Percentiles rank a stretch among this genome's conserved stretches.
These are phyloP conservation scores for Elsinoe perseae DNA, from an alignment of 2,329 filamentous ascomycete genomes.

Conservation along the genomic window DNA sequence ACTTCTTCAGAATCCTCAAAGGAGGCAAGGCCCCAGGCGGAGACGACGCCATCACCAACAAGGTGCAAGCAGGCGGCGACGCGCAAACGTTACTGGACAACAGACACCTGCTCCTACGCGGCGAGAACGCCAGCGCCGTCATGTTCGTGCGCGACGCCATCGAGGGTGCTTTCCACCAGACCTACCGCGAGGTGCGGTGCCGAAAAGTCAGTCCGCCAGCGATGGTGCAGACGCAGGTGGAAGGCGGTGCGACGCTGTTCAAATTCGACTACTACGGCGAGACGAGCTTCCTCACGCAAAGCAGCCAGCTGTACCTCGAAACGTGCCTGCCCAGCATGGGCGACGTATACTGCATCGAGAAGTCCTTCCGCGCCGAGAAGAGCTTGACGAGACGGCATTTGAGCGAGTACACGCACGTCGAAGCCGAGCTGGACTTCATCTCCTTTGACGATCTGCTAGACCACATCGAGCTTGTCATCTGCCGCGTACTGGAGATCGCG, in stretches of 20 bases:
- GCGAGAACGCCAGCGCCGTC: constrained; percentile 73
- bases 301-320: constrained; percentile 94
- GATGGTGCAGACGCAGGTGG: constrained; percentile 90
- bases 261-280: constrained; percentile 83
- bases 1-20: constrained; percentile 68
- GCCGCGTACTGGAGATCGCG: constrained; percentile 71
- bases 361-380: constrained; percentile 97
- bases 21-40: constrained; percentile 71
- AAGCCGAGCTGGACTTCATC: constrained; percentile 95
- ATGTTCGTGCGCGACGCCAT: constrained; percentile 80
- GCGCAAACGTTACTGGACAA: constrained; percentile 69
- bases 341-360: constrained; percentile 96
- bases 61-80: constrained; percentile 60
- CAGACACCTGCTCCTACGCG: constrained; percentile 76
- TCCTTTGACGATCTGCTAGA: constrained; percentile 78
- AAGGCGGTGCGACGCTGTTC: constrained; percentile 88
- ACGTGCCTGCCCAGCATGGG: constrained; percentile 84
- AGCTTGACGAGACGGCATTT: constrained; percentile 88
- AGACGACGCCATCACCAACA: constrained; percentile 86
- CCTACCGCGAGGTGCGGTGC: constrained; percentile 68
- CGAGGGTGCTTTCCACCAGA: constrained; percentile 69
- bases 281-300: constrained; percentile 89
- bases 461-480: constrained; percentile 83
- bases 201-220: constrained; percentile 82
- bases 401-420: constrained; percentile 93